phyloP scores from a whole-genome alignment of 1,284 basidiomycete species.

The Microstroma glucosiphilum region DNA sequence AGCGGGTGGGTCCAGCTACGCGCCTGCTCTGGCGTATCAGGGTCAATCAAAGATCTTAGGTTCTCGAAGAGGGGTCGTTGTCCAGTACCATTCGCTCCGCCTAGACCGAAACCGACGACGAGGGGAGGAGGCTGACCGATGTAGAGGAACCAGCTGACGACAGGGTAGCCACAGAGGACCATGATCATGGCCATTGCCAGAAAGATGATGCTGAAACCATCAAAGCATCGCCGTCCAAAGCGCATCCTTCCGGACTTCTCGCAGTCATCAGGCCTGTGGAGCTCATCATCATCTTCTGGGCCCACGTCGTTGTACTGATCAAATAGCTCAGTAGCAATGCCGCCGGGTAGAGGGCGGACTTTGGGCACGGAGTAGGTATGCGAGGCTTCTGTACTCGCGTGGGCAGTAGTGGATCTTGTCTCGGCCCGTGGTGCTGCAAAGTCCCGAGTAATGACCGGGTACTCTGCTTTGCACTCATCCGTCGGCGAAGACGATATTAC shows the following conservation, averaged over 20 bases:
- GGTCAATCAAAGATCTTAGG: constrained; percentile 25
- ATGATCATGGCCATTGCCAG: constrained; percentile 22
- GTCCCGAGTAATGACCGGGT: too few relatives aligned
- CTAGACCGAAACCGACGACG: constrained; percentile 57
- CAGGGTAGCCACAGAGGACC: constrained; percentile 32
- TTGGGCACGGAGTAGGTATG: too few relatives aligned
- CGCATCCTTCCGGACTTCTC: constrained; percentile 13
- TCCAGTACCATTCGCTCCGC: constrained; percentile 56
- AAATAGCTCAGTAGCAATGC: too few relatives aligned
- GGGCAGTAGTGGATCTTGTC: too few relatives aligned
- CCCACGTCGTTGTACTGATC: constrained; percentile 16
- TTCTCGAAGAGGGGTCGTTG: constrained; percentile 34
- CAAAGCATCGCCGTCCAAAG: constrained; percentile 18
- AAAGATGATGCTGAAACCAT: constrained; percentile 29
- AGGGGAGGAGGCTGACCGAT: constrained; percentile 8
- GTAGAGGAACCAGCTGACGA: constrained; percentile 20
- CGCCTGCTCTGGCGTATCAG: constrained; percentile 28
- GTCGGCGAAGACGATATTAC: too few relatives aligned
- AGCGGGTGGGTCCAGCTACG: constrained; percentile 20
- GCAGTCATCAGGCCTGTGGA: constrained; percentile 18
- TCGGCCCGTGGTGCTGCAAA: too few relatives aligned
- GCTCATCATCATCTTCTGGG: constrained; percentile 25
- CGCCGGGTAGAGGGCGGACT: too few relatives aligned
- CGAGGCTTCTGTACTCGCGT: too few relatives aligned
- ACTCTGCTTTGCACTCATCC: too few relatives aligned